Base-by-base conservation (phyloP, 306 rosid species). In the Sophora flavescens region DNA sequence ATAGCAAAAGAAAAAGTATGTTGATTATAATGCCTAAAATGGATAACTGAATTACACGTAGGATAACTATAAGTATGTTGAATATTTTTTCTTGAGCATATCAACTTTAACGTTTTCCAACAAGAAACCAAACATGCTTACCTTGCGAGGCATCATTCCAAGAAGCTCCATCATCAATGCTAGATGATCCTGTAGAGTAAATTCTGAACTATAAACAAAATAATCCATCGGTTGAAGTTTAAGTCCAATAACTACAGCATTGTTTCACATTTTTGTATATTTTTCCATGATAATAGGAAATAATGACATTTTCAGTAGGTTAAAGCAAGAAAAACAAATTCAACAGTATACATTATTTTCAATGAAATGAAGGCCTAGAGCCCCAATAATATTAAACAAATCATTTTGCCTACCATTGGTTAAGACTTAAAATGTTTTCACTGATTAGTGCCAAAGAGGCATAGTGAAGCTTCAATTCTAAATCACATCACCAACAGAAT, bases 81-180 rank as follows among this genome's bases (percentile, higher is more conserved):
- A 59, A 32, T 47, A 14, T 63, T 56, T 42, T 41, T 80, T 8
- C 56, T 28, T 61, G 56, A 12, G 18, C 13, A 45, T 38, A 63
- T 32, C 64, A 81, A 36, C 33, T 69, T 38, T 6, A 16, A 68
- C 22, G 8, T 38, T 77, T 41, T 53, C 48, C 71, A 41, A 62
- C 63, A 54, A 47, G 41, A 70, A 8, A 8, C 36, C 54, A 6
- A 76, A 65, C 48, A 65, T 69, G 79, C 87, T 67, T 80, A 95
- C 98, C 96, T 90, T 92, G 73, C 98, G 97, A 3, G 98, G 98
- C 97, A 95, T 95, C 92, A 83, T 95, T 81, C 97, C 97, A 78
- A 95, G 96, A 87, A 95, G 98, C 86, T 95, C 98, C 98, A 95
- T 95, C 98, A 92, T 92, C 88, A 95, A 82, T 14, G 98, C 98